Evolutionary conservation across 2,329 filamentous ascomycete species (phyloP).

Genomic region (Fragosphaeria purpurea): DNA sequence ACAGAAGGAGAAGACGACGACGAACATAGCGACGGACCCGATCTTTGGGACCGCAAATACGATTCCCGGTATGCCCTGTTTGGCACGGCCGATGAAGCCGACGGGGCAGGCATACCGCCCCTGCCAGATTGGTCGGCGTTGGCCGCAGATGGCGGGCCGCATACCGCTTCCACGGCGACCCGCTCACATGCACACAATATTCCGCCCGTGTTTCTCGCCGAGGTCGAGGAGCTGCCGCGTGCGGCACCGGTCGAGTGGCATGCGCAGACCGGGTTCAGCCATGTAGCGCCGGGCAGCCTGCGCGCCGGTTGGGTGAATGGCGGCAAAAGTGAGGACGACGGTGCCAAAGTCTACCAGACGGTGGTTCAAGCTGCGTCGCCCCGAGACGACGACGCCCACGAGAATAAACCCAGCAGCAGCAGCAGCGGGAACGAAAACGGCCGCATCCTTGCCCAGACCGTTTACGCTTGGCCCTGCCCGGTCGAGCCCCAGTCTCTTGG

Average conservation of each 20-base stretch:
- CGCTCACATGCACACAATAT: conserved; percentile 18
- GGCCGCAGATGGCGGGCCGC: conserved; percentile 5
- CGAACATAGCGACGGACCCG: conserved; percentile 46
- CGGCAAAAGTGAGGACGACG: not conserved
- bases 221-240: conserved; percentile 69
- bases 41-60: conserved; percentile 60
- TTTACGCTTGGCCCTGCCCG: conserved; percentile 1
- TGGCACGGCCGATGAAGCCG: conserved; percentile 4
- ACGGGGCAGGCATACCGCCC: conserved; percentile 9
- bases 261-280: conserved; percentile 49
- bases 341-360: not conserved
- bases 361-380: not conserved
- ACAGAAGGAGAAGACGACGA: conserved; percentile 30
- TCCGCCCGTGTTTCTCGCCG: conserved; percentile 63
- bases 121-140: conserved; percentile 44
- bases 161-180: conserved; percentile 11
- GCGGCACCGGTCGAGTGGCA: conserved; percentile 76
- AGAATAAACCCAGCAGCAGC: not conserved
- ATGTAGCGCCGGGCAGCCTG: conserved; percentile 14
- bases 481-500: not conserved
- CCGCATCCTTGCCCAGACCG: not conserved
- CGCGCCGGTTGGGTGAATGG: not conserved
- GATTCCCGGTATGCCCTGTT: conserved; percentile 39
- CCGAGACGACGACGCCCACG: not conserved
- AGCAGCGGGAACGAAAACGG: not conserved